These are phyloP conservation scores for Penicillium freii DNA, from an alignment of 2,329 filamentous ascomycete species.

Conservation along the genomic window DNA sequence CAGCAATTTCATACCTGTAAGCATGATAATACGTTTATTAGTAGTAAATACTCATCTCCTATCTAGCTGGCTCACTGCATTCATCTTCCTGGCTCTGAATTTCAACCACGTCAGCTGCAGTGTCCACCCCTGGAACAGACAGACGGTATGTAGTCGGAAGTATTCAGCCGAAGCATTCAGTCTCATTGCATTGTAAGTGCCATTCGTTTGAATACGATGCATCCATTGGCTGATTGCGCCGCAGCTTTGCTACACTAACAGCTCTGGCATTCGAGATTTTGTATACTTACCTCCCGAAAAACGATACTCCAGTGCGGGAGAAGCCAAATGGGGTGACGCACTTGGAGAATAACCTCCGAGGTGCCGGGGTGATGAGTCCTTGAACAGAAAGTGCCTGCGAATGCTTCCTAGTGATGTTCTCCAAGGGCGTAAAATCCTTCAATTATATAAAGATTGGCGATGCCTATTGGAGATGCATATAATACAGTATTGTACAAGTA, in stretches of 20 bases:
- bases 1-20: slow-evolving; percentile 18
- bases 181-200: slow-evolving; percentile 23
- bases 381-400: neutral
- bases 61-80: slow-evolving; percentile 22
- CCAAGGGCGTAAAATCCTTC: neutral
- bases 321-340: neutral
- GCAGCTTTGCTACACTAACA: neutral
- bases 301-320: neutral
- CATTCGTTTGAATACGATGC: no score
- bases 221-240: neutral
- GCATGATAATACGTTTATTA: neutral
- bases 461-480: slow-evolving; percentile 8
- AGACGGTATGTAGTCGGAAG: slow-evolving; percentile 20
- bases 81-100: slow-evolving; percentile 19
- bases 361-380: neutral
- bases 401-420: neutral
- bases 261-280: neutral
- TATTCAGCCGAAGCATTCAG: slow-evolving; percentile 21
- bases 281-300: neutral
- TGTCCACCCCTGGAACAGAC: slow-evolving; percentile 16
- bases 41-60: neutral
- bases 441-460: neutral
- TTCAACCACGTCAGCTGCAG: slow-evolving; percentile 19
- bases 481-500: slow-evolving; percentile 17
- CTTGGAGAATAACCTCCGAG: neutral